Percentiles rank a stretch among this genome's conserved stretches.
Evolutionary conservation across 805 yeast species (phyloP).

Genomic region (Cyberlindnera veronae): DNA sequence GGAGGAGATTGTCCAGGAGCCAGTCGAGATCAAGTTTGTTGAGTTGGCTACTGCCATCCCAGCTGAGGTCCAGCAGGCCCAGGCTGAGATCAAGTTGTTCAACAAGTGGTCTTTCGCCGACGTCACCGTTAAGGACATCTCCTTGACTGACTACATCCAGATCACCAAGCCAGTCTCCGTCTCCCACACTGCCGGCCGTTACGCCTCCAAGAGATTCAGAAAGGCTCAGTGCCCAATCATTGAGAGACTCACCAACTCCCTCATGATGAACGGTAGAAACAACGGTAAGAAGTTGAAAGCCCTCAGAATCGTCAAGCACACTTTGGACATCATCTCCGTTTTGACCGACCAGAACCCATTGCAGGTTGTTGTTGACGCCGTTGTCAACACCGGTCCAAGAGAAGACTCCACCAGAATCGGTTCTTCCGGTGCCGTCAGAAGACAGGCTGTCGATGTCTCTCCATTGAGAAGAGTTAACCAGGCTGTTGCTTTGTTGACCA

Average conservation of each 20-base stretch:
- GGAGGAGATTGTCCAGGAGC: conserved; percentile 82
- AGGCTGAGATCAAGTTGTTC: conserved; percentile 94
- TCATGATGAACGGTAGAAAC: conserved; percentile 99
- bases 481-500: conserved; percentile 95
- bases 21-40: conserved; percentile 71
- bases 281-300: conserved; percentile 99
- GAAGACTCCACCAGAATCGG: conserved; percentile 99
- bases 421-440: conserved; percentile 99
- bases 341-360: conserved; percentile 99
- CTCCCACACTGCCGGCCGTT: conserved; percentile 99
- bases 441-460: conserved; percentile 99
- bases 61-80: conserved; percentile 93
- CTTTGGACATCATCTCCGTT: conserved; percentile 95
- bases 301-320: conserved; percentile 99
- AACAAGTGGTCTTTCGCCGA: conserved; percentile 99
- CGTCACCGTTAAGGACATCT: conserved; percentile 95
- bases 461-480: conserved; percentile 99
- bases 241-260: conserved; percentile 99
- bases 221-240: conserved; percentile 99
- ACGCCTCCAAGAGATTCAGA: conserved; percentile 99
- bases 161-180: conserved; percentile 96
- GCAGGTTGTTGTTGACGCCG: conserved; percentile 98
- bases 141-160: conserved; percentile 97
- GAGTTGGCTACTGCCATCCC: conserved; percentile 96
- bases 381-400: conserved; percentile 99